These are phyloP conservation scores for Pachysolen tannophilus DNA, from an alignment of 805 yeast species.

Conservation along the genomic window DNA sequence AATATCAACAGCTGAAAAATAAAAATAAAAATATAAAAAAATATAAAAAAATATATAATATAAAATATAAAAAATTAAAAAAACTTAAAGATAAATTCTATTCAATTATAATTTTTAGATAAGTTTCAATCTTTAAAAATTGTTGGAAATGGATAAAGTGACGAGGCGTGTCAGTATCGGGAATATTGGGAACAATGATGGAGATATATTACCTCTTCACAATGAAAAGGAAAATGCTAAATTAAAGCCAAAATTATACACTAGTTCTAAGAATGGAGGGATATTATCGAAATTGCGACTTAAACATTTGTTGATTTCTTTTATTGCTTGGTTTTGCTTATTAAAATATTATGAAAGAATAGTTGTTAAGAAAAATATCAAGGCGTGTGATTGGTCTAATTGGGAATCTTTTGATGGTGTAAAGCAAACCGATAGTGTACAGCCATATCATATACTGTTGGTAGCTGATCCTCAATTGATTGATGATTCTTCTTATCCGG, in stretches of 20 bases:
- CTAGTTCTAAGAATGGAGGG: background rate
- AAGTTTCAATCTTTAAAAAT: too few species aligned
- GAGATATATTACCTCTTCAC: background rate
- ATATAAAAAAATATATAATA: too few species aligned
- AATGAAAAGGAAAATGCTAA: background rate
- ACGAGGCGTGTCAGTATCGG: background rate
- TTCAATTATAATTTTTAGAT: too few species aligned
- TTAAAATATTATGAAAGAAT: constrained; percentile 40
- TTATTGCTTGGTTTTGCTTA: constrained; percentile 29
- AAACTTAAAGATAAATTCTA: too few species aligned
- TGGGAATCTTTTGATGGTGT: background rate
- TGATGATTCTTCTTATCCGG: constrained; percentile 83
- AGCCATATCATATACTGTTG: constrained; percentile 20
- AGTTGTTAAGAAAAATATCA: constrained; percentile 31
- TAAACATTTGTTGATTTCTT: constrained; percentile 1
- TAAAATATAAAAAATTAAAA: too few species aligned
- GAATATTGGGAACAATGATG: too few species aligned
- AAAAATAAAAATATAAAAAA: background rate
- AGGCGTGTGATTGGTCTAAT: constrained; percentile 22
- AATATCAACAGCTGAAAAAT: background rate
- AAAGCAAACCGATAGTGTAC: background rate
- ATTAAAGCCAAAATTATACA: background rate
- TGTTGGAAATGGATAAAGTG: background rate
- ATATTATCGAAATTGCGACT: constrained; percentile 1
- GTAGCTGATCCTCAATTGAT: constrained; percentile 94